Evolutionary conservation across 2,329 filamentous ascomycete genomes (phyloP).

Genomic region (Penicillium brasilianum): DNA sequence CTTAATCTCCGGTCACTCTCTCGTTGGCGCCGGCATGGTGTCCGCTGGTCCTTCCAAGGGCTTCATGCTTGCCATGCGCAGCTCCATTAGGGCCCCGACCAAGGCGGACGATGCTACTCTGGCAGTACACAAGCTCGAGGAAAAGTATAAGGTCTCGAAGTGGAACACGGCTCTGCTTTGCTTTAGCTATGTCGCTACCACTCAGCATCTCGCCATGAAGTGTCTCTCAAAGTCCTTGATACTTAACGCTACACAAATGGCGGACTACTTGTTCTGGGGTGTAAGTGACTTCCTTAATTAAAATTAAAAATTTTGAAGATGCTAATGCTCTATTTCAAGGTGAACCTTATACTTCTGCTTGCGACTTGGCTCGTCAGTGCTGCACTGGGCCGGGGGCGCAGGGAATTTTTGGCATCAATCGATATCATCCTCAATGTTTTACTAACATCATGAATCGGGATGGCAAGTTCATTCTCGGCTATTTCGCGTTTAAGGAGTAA

Average conservation of each 20-base stretch:
- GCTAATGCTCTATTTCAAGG: conserved; percentile 26
- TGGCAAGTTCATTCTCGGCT: conserved; percentile 35
- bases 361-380: conserved; percentile 34
- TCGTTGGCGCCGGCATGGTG: conserved; percentile 36
- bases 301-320: too few species aligned
- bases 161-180: conserved; percentile 34
- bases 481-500: conserved; percentile 21
- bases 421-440: background rate
- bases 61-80: conserved; percentile 21
- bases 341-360: conserved; percentile 28
- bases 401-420: conserved; percentile 25
- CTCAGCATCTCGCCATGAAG: conserved; percentile 35
- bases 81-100: conserved; percentile 16
- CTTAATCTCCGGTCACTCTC: conserved; percentile 37
- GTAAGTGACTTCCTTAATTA: conserved; percentile 19
- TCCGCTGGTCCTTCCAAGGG: conserved; percentile 31
- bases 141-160: conserved; percentile 17
- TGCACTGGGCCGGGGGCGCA: conserved; percentile 38
- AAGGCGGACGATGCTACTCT: conserved; percentile 17
- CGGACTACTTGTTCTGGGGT: conserved; percentile 37
- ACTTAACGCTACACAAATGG: background rate
- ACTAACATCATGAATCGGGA: conserved; percentile 18
- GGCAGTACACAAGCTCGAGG: conserved; percentile 16
- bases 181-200: conserved; percentile 37
- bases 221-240: conserved; percentile 26